These are phyloP conservation scores for Rhynchospora pubera DNA, from an alignment of 176 grass and related monocot species.

Conservation along the genomic window DNA sequence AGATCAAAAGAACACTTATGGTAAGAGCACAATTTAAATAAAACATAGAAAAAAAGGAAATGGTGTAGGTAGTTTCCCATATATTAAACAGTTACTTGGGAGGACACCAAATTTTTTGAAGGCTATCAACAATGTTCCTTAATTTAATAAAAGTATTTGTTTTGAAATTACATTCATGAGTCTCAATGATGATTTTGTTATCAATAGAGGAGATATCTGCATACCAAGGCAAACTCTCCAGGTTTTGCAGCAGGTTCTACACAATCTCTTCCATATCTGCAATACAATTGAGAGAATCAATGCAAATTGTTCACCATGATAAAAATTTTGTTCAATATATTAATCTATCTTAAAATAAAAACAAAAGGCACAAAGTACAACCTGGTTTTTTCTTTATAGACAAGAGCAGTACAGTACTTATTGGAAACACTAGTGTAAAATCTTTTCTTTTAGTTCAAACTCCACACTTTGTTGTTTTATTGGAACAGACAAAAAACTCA, in stretches of 20 bases:
- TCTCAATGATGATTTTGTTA: too few relatives aligned
- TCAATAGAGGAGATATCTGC: neutral
- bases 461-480: neutral
- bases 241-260: constrained; percentile 88
- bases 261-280: constrained; percentile 79
- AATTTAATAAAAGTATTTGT: neutral
- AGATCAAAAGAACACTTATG: neutral
- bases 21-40: neutral
- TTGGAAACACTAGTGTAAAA: neutral
- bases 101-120: neutral
- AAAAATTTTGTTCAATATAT: neutral
- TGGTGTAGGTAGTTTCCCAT: neutral
- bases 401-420: neutral
- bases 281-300: neutral
- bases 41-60: neutral
- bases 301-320: neutral
- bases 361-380: neutral
- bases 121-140: neutral
- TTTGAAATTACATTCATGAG: neutral
- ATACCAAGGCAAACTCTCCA: constrained; percentile 61
- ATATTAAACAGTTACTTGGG: neutral
- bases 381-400: neutral
- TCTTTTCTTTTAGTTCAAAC: neutral
- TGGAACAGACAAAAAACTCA: neutral
- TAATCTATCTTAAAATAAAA: neutral